These are phyloP conservation scores for Phialemonium atrogriseum DNA, from an alignment of 2,329 filamentous ascomycete genomes.

Conservation along the genomic window DNA sequence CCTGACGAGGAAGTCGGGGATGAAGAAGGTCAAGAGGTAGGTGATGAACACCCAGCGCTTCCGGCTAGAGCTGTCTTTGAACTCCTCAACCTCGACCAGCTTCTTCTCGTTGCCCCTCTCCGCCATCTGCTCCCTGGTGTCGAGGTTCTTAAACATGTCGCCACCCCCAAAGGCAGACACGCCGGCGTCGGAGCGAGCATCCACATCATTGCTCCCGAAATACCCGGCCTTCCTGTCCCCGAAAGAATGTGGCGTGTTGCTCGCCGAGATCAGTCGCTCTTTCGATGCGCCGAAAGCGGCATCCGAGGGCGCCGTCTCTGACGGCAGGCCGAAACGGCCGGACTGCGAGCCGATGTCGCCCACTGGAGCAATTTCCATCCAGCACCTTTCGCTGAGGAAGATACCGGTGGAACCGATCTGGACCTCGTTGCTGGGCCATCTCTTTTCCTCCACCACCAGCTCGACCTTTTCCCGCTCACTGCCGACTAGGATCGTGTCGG, in stretches of 20 bases:
- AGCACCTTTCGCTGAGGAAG: slow-evolving; percentile 92
- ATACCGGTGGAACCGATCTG: slow-evolving; percentile 85
- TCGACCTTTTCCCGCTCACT: slow-evolving; percentile 90
- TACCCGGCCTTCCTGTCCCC: slow-evolving; percentile 76
- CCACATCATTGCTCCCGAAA: slow-evolving; percentile 70
- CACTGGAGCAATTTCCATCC: slow-evolving; percentile 80
- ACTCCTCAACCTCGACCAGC: slow-evolving; percentile 83
- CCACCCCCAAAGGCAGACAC: slow-evolving; percentile 84
- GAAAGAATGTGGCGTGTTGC: slow-evolving; percentile 51
- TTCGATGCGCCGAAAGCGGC: slow-evolving; percentile 55
- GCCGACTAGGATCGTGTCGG: slow-evolving; percentile 77
- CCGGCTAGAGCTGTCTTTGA: slow-evolving; percentile 66
- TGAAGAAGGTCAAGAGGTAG: slow-evolving; percentile 74
- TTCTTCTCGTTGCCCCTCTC: slow-evolving; percentile 90
- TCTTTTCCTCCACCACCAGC: slow-evolving; percentile 81
- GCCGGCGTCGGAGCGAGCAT: slow-evolving; percentile 84
- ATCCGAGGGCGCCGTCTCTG: slow-evolving; percentile 54
- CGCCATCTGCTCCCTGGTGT: slow-evolving; percentile 88
- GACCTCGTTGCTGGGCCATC: slow-evolving; percentile 89
- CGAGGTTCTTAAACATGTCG: slow-evolving; percentile 97
- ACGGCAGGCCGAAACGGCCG: slow-evolving; percentile 43
- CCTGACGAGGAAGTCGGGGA: slow-evolving; percentile 77
- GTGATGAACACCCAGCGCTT: slow-evolving; percentile 88
- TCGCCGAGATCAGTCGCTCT: slow-evolving; percentile 46
- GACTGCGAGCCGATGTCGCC: slow-evolving; percentile 51